Evolutionary conservation across 2,329 filamentous ascomycete genomes (phyloP).

Genomic region (Leptographium lundbergii): DNA sequence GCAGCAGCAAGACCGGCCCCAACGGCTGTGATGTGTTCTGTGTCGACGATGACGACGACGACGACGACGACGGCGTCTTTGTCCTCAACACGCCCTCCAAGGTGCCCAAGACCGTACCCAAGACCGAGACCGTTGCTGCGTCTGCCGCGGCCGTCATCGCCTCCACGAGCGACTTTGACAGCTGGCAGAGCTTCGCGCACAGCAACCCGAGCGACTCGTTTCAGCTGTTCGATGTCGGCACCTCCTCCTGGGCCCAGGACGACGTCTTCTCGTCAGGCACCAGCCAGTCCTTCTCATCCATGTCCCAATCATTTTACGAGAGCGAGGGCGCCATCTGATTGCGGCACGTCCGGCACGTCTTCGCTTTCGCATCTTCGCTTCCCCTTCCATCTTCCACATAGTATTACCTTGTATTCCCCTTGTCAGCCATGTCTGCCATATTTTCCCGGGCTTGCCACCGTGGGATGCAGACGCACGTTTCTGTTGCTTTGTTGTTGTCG

Average conservation of each 20-base stretch:
- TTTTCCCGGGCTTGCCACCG: too few relatives aligned
- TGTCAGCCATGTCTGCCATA: too few relatives aligned
- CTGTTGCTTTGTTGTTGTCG: background rate
- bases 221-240: background rate
- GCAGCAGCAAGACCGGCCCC: background rate
- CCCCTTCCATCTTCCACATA: background rate
- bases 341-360: background rate
- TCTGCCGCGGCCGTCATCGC: too few relatives aligned
- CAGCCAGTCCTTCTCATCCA: background rate
- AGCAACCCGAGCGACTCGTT: background rate
- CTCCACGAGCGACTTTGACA: background rate
- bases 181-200: background rate
- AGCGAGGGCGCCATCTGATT: constrained; percentile 6
- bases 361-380: background rate
- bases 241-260: constrained; percentile 5
- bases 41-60: constrained; percentile 7
- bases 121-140: background rate
- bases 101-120: constrained; percentile 7
- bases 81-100: constrained; percentile 26
- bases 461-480: background rate
- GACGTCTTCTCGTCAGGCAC: constrained; percentile 1
- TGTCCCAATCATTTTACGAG: constrained; percentile 6
- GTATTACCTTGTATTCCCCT: background rate
- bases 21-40: constrained; percentile 14
- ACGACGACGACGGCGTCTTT: constrained; percentile 18